phyloP scores from a whole-genome alignment of 148 eudicot genomes.

The Limonium bicolor region DNA sequence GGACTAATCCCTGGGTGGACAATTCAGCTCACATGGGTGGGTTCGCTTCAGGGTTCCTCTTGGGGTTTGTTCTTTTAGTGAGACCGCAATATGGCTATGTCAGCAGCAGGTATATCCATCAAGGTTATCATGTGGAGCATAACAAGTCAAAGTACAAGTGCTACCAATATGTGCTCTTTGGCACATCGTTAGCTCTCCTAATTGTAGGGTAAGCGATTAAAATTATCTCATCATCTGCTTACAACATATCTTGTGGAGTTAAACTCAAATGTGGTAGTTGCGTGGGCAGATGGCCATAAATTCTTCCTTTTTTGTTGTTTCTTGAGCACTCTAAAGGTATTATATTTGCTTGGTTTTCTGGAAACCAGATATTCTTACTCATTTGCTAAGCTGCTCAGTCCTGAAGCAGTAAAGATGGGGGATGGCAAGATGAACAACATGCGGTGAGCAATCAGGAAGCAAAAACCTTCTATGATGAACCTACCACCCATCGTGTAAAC shows the following conservation, averaged over 20 bases:
- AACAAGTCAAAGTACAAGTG: constrained; percentile 17
- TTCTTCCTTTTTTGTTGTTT: too few species aligned
- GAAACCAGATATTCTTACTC: neutral
- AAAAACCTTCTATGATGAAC: too few species aligned
- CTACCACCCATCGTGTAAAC: too few species aligned
- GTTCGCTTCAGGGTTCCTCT: constrained; percentile 16
- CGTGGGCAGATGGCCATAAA: too few species aligned
- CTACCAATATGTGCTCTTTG: constrained; percentile 21
- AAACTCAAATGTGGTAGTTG: too few species aligned
- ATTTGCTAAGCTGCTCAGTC: neutral
- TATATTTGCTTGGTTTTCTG: too few species aligned
- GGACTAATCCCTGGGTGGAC: constrained; percentile 36
- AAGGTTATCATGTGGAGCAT: neutral
- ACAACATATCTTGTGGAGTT: too few species aligned
- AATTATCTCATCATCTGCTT: too few species aligned
- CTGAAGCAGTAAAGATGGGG: neutral
- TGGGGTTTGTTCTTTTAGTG: constrained; percentile 21
- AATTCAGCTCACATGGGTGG: constrained; percentile 31
- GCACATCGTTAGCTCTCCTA: constrained; percentile 12
- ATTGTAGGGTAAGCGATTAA: constrained; percentile 12
- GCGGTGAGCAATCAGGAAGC: too few species aligned
- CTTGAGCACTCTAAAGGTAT: too few species aligned
- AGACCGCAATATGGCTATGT: constrained; percentile 36
- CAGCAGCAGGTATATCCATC: constrained; percentile 19
- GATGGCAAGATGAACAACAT: neutral